Base-by-base conservation (phyloP, 176 grass and related monocot genomes). In the Cenchrus purpureus region DNA sequence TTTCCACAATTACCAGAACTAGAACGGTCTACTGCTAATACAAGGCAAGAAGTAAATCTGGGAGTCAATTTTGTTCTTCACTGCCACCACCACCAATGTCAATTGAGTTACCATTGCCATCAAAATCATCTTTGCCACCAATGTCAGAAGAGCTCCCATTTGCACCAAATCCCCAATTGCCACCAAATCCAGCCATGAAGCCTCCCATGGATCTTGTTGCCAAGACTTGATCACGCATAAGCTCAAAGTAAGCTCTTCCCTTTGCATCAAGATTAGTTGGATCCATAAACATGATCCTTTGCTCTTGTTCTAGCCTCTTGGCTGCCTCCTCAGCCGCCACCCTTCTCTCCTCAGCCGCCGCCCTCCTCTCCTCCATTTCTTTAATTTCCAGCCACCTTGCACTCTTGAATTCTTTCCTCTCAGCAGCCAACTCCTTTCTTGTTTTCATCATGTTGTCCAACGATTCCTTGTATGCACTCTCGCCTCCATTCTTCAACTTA, bases 311-410 rank as follows among this genome's bases (percentile, higher is more conserved):
- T 56, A 56, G 53, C 53, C 15, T 56, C 15, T 56, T 56, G 4
- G 14, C 53, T 7, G 15, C 13, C 53, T 56, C 53, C 53, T 56
- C 53, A 6, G 12, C 53, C 0, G 67, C 67, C 3, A 10, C 61
- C 61, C 60, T 63, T 5, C 60, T 63, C 51, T 53, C 51, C 60
- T 25, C 60, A 0, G 1, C 60, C 1, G n/a, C 19, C 3, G 14
- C 37, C 16, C 32, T 68, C 66, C 66, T 68, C 66, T 68, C 66
- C 37, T 68, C 66, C 37, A 68, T 68, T 68, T 68, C 66, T 68
- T 68, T 68, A 2, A 17, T 68, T 15, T 43, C 40, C 0, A 44
- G 1, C 40, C 15, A 17, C 37, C 66, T 40, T 19, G 34, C 19
- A 37, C 6, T 7, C 12, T 15, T 16, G 7, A 37, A 20, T 44